Evolutionary conservation across 495 filamentous ascomycete genomes (phyloP), one percentile per base, ranked within the genome.

Genomic region (Jackrogersella multiformis): DNA sequence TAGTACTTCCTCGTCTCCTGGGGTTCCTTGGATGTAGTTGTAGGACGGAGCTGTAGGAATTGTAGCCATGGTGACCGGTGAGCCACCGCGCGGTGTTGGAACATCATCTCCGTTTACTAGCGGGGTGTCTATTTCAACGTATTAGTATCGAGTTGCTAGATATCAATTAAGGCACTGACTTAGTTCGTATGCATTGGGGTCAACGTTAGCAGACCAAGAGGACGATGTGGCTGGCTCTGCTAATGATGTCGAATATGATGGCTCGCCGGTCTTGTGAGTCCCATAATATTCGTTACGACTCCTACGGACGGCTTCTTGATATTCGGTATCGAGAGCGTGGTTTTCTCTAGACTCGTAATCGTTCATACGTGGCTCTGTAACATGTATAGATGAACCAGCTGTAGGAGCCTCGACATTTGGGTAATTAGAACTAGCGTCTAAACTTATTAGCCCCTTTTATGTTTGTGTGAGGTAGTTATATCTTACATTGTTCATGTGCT

Each of bases 11-110:
- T 67, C 68, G 13, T 54, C 70, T 34, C 64, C 73, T 7, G 64
- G 67, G 5, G 73, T 72, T 10, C 73, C 73, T 59, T 69, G 69
- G 28, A 73, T 71, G 15, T 71, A 61, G 26, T 68, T 18, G n/a
- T 68, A 68, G 23, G 64, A 44, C 6, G 54, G 34, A 23, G 46
- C 13, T 42, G 46, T 18, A 4, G 64, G 18, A 6, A 57, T 42
- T 49, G 38, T 18, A 30, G 56, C n/a, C 15, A 56, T 35, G 7
- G 48, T 30, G 26, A 46, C 20, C 4, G 66, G 64, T 3, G 64
- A 68, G 54, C 68, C 61, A 38, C 65, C 55, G 35, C 69, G 72
- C 23, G 69, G 69, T 2, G 69, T 72, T 24, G 65, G 67, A 10
- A 64, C 16, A 9, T 61, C 67, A 2, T 65, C 67, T 56, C 61